phyloP scores from a whole-genome alignment of 331 rosid species.

The Quercus tomentella region DNA sequence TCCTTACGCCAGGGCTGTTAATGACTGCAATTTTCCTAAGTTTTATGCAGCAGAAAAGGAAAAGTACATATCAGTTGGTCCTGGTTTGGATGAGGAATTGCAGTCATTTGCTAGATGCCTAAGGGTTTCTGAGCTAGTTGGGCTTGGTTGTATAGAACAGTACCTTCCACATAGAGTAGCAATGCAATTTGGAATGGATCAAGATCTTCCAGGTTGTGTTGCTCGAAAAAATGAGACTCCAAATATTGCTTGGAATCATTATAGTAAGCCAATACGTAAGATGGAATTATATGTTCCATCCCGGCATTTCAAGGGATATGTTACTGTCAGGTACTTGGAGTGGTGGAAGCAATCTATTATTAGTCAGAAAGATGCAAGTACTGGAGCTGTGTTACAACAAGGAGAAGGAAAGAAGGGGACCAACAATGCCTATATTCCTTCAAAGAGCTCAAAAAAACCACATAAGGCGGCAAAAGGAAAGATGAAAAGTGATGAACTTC shows the following conservation, averaged over 20 bases:
- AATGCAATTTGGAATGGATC: too few relatives aligned
- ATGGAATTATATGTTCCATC: slow-evolving; percentile 7
- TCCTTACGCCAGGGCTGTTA: slow-evolving; percentile 2
- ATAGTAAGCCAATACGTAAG: not conserved
- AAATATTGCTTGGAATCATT: not conserved
- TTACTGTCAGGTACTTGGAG: not conserved
- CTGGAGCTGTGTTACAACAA: too few relatives aligned
- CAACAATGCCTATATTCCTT: too few relatives aligned
- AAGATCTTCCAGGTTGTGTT: slow-evolving; percentile 14
- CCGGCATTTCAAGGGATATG: not conserved
- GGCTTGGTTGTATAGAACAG: not conserved
- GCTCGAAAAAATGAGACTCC: not conserved
- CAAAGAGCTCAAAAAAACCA: too few relatives aligned
- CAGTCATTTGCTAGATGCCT: slow-evolving; percentile 9
- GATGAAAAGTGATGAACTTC: too few relatives aligned
- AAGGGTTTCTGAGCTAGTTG: slow-evolving; percentile 16
- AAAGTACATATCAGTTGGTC: not conserved
- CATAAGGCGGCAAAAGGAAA: too few relatives aligned
- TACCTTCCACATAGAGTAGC: too few relatives aligned
- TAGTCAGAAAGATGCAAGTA: too few relatives aligned
- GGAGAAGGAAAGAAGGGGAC: too few relatives aligned
- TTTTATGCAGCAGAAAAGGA: not conserved
- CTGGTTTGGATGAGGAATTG: not conserved
- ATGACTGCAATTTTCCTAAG: slow-evolving; percentile 1
- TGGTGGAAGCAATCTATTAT: slow-evolving; percentile 16